Base-by-base conservation (phyloP, 163 green algal species). In the Scenedesmus sp. region DNA sequence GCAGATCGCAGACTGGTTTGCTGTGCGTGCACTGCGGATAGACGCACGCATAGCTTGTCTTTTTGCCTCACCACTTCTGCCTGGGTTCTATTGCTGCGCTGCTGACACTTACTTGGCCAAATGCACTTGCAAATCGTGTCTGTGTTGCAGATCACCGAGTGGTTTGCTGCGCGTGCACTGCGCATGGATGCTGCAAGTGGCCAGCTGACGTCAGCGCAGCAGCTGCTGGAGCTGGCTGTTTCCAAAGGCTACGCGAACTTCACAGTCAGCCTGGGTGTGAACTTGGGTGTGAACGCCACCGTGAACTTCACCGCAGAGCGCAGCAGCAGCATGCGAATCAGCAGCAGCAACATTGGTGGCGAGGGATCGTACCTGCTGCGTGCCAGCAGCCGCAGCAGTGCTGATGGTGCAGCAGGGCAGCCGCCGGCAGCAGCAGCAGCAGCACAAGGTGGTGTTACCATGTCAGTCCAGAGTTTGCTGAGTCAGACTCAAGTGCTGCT, bases 211-310 rank as follows among this genome's bases (percentile, higher is more conserved):
- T 26, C 56, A 26, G 73, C 82, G 3, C 15, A 82, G 55, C 70
- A 86, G 82, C 82, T 92, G 55, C 82, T 92, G 18, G 89, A 92
- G 56, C 54, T 92, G 9, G 89, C 82, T 13, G 82, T 84, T 0
- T 18, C 8, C n/a, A 86, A 86, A 57, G 87, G 87, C 15, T 91
- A 91, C n/a, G 87, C 59, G 6, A 81, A 60, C 73, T 83, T 82
- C 85, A 67, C 23, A 15, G 64, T 83, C 4, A 55, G 20, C 5
- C n/a, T 90, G 16, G 8, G 16, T n/a, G 46, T 67, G 46, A 64
- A 66, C 15, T 66, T 67, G 13, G 16, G 12, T 20, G 57, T 8
- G 20, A 60, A 77, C 56, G 13, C 23, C 7, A 10, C 59, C n/a
- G 83, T 59, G 83, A 88, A 74, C n/a, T 88, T 88, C 52, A 7